Evolutionary conservation across 2,329 filamentous ascomycete species (phyloP).

Genomic region (Diaporthe helianthi): DNA sequence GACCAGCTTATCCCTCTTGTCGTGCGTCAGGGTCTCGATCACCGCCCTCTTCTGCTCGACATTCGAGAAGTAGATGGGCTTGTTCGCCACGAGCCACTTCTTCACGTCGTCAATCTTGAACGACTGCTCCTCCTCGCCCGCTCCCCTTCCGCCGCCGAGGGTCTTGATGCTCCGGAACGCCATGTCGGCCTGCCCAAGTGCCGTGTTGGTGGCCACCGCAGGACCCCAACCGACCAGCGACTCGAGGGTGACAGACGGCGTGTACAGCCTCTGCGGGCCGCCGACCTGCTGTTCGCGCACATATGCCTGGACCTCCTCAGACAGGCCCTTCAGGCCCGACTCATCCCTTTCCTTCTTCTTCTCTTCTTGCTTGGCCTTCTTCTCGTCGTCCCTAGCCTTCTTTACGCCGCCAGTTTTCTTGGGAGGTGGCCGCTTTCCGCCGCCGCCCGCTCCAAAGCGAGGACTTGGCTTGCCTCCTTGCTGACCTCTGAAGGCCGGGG

Average conservation of each 20-base stretch:
- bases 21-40: constrained; percentile 37
- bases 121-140: constrained; percentile 39
- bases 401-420: not conserved
- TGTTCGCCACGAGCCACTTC: constrained; percentile 38
- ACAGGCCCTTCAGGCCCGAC: constrained; percentile 26
- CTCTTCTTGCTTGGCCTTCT: not conserved
- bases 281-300: constrained; percentile 37
- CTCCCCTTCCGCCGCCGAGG: constrained; percentile 47
- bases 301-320: constrained; percentile 40
- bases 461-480: not conserved
- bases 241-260: constrained; percentile 44
- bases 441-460: not conserved
- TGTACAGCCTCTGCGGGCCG: constrained; percentile 43
- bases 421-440: not conserved
- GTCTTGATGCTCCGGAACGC: constrained; percentile 49
- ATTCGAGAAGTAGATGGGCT: constrained; percentile 49
- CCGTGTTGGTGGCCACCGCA: constrained; percentile 44
- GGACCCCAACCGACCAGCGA: constrained; percentile 48
- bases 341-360: constrained; percentile 27
- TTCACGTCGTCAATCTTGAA: constrained; percentile 38
- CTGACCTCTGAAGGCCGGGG: not conserved
- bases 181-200: constrained; percentile 44
- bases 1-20: constrained; percentile 26
- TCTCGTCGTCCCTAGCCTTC: not conserved
- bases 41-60: constrained; percentile 39